Evolutionary conservation across 2,329 filamentous ascomycete species (phyloP), one percentile per base, ranked within the genome.

Genomic region (Hirsutella thompsonii): DNA sequence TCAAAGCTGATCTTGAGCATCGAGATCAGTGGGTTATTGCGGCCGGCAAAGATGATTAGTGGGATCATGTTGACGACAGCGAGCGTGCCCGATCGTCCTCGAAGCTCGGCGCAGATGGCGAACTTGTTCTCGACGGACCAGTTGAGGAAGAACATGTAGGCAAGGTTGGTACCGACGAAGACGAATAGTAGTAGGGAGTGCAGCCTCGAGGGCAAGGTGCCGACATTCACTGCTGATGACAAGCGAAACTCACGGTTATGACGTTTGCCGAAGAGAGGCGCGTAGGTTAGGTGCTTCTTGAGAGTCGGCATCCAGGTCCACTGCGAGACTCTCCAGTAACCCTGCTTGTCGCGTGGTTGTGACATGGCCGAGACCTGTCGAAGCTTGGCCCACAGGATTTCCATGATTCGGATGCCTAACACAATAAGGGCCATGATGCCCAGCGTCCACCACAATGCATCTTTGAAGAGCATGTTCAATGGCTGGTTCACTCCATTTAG

Each of bases 61-160:
- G 92, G 89, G 26, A 98, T 77, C 76, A 96, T 84, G 64, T 95
- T 98, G 53, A 94, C 74, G 10, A 88, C 70, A 4, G 89, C 80
- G 47, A 98, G 72, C 8, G 81, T 83, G 41, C 92, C 92, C 6
- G 84, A 83, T 43, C 92, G 79, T 30, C 89, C 89, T 52, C 92
- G 81, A 35, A 95, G 69, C 56, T 94, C 83, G 20, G 89, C 89
- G 36, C 84, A 68, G 21, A 93, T 69, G 3, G 80, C 72, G 53
- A 68, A 81, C 41, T 62, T 65, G 55, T 81, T 78, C 37, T 63
- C 53, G 42, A 69, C 64, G n/a, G 50, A 49, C 68, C 76, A 83
- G 59, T 81, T 64, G 39, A 83, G 64, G 37, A 72, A 57, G 44
- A 79, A 68, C 64, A 79, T 75, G 63, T 81, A 83, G 47, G 64